These are phyloP conservation scores for Xerocomus spinulosus DNA, from an alignment of 768 basidiomycete genomes.

Conservation along the genomic window DNA sequence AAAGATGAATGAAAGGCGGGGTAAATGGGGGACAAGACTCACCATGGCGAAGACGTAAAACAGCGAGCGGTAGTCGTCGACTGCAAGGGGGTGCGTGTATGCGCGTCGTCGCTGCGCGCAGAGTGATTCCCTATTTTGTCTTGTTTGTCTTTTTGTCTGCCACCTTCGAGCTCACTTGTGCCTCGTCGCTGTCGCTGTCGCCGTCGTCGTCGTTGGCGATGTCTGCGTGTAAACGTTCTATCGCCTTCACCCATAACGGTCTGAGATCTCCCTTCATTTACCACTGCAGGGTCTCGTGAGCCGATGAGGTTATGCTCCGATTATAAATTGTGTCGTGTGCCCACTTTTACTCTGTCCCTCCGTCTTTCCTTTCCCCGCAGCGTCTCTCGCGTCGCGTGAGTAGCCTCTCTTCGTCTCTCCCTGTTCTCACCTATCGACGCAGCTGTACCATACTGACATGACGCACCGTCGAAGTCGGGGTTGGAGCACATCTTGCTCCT, in stretches of 20 bases:
- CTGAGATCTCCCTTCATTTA: conserved; percentile 13
- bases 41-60: conserved; percentile 33
- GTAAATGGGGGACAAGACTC: conserved; percentile 8
- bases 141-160: conserved; percentile 27
- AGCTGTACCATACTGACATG: background rate
- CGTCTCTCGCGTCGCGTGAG: background rate
- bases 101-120: conserved; percentile 11
- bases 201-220: conserved; percentile 3
- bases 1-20: conserved; percentile 5
- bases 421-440: background rate
- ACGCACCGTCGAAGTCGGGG: conserved; percentile 6
- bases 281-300: conserved; percentile 2
- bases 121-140: conserved; percentile 26
- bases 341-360: conserved; percentile 1
- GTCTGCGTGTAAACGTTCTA: conserved; percentile 5
- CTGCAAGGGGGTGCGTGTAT: conserved; percentile 13
- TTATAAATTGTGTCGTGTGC: conserved; percentile 29
- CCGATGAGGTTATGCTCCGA: conserved; percentile 2
- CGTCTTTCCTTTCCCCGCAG: background rate
- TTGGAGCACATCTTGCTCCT: conserved; percentile 22
- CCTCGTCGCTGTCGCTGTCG: background rate
- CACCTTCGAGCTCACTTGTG: conserved; percentile 4
- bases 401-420: background rate
- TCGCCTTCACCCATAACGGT: conserved; percentile 7
- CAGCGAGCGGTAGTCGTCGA: conserved; percentile 2